Evolutionary conservation across 176 grass and related monocot species (phyloP).

Genomic region (Eremochloa ophiuroides): DNA sequence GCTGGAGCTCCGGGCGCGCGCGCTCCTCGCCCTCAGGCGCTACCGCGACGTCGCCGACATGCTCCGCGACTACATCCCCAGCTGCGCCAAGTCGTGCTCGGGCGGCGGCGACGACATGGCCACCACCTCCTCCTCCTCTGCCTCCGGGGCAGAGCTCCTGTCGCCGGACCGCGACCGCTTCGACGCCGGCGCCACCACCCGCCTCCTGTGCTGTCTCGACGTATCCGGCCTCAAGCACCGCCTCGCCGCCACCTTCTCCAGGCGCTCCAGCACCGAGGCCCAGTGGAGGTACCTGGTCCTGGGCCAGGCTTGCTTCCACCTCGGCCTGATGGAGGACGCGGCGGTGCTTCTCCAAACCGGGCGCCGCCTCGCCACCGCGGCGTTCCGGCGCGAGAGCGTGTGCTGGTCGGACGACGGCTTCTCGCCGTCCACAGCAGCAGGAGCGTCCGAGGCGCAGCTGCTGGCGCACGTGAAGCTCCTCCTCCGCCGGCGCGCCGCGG

Average conservation of each 20-base stretch:
- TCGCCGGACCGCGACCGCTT: constrained; percentile 47
- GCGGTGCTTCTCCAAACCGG: constrained; percentile 69
- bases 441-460: constrained; percentile 40
- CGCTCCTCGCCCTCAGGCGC: constrained; percentile 67
- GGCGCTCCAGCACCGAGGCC: constrained; percentile 29
- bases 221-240: constrained; percentile 64
- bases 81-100: constrained; percentile 36
- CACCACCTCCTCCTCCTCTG: constrained; percentile 10
- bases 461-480: constrained; percentile 76
- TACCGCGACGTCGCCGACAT: constrained; percentile 89
- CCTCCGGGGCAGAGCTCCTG: constrained; percentile 46
- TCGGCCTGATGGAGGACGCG: constrained; percentile 92
- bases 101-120: neutral
- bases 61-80: constrained; percentile 87
- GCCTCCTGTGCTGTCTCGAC: constrained; percentile 68
- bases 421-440: neutral
- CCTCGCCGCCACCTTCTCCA: constrained; percentile 54
- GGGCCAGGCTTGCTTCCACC: constrained; percentile 85
- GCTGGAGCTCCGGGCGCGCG: constrained; percentile 66
- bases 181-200: constrained; percentile 15
- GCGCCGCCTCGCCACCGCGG: constrained; percentile 74
- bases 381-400: constrained; percentile 78
- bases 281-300: constrained; percentile 88
- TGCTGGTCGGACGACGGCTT: constrained; percentile 85
- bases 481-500: constrained; percentile 68